Percentiles rank a stretch among this genome's conserved stretches.
These are phyloP conservation scores for Ascochyta lentis DNA, from an alignment of 2,329 filamentous ascomycete genomes.

Conservation along the genomic window DNA sequence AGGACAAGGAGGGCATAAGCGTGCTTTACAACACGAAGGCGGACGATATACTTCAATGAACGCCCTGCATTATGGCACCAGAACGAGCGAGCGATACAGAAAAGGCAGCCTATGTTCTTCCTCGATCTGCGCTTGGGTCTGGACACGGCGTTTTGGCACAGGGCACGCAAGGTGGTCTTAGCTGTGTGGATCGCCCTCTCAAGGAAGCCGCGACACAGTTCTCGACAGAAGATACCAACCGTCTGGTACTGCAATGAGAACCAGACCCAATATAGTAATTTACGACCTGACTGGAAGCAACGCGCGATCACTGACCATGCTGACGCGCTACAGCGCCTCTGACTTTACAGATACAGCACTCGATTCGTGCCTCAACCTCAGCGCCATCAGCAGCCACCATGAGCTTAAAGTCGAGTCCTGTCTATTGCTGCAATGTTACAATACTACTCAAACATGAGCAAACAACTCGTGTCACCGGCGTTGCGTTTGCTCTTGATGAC, in stretches of 20 bases:
- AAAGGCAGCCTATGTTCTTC: not conserved
- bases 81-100: not conserved
- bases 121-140: not conserved
- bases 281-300: not conserved
- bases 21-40: not conserved
- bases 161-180: not conserved
- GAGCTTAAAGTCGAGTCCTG: no score
- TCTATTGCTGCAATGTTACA: no score
- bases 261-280: not conserved
- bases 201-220: not conserved
- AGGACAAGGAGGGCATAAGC: constrained; percentile 13
- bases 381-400: no score
- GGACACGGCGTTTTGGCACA: not conserved
- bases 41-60: not conserved
- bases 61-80: not conserved
- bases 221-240: not conserved
- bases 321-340: not conserved
- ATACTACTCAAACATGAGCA: not conserved
- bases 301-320: not conserved
- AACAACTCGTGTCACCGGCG: not conserved
- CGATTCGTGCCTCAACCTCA: no score
- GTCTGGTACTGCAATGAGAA: not conserved
- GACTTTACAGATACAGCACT: no score
- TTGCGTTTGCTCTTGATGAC: not conserved
- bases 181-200: not conserved